A percentile compares a stretch with the other conserved stretches of the same genome.
Conservation (phyloP, 768 basidiomycete species). For the Trametes maxima region DNA sequence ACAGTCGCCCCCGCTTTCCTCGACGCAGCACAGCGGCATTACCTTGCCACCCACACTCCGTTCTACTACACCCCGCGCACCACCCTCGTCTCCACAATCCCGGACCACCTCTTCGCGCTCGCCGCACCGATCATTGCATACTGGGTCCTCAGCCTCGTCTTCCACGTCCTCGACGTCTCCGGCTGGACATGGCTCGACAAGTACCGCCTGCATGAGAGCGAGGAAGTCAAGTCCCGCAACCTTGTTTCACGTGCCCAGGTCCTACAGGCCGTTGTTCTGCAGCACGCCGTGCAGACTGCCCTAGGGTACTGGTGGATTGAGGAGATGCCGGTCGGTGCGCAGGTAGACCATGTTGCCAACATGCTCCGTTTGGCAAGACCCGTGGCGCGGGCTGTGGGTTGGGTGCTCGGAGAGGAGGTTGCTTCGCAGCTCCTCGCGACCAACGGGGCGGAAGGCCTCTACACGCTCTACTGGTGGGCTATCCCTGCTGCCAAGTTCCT, state of each 20-base stretch:
- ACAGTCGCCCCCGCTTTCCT: slow-evolving; percentile 23
- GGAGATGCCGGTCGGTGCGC: slow-evolving; percentile 32
- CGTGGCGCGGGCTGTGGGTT: slow-evolving; percentile 42
- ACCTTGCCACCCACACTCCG: slow-evolving; percentile 27
- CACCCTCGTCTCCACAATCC: slow-evolving; percentile 38
- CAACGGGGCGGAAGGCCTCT: slow-evolving; percentile 47
- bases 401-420: slow-evolving; percentile 45
- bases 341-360: slow-evolving; percentile 44
- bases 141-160: slow-evolving; percentile 80
- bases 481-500: slow-evolving; percentile 75
- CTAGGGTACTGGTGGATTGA: slow-evolving; percentile 73
- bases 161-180: slow-evolving; percentile 80
- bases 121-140: slow-evolving; percentile 79
- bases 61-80: slow-evolving; percentile 29
- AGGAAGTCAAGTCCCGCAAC: slow-evolving; percentile 76
- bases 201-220: slow-evolving; percentile 86
- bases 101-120: slow-evolving; percentile 74
- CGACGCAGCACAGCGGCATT: slow-evolving; percentile 24
- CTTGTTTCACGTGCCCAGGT: slow-evolving; percentile 73
- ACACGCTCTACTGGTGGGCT: slow-evolving; percentile 91
- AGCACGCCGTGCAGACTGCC: slow-evolving; percentile 82
- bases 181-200: slow-evolving; percentile 77
- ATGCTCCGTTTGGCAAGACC: slow-evolving; percentile 39
- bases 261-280: slow-evolving; percentile 77
- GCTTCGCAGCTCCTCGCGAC: slow-evolving; percentile 40